phyloP scores from a whole-genome alignment of 2,329 filamentous ascomycete genomes.

The Ceratocystis lukuohia region DNA sequence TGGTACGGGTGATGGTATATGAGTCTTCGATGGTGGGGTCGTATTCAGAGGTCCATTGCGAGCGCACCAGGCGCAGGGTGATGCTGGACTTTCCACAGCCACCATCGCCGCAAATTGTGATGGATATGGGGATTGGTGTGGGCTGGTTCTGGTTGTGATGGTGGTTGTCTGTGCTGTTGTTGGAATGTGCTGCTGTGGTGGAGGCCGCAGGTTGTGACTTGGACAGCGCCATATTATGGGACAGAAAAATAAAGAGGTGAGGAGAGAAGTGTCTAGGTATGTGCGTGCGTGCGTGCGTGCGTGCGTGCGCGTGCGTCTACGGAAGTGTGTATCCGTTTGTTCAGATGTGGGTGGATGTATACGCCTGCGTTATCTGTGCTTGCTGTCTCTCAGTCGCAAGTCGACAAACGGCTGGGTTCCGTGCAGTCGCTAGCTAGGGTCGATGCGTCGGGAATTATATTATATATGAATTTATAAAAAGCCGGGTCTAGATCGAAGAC shows the following conservation, averaged over 20 bases:
- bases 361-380: not conserved
- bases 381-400: not conserved
- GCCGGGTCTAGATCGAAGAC: too few species aligned
- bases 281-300: not conserved
- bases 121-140: constrained; percentile 47
- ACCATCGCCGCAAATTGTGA: constrained; percentile 77
- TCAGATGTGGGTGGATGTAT: not conserved
- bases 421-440: too few species aligned
- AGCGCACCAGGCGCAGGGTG: constrained; percentile 67
- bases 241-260: not conserved
- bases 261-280: not conserved
- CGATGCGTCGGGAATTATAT: too few species aligned
- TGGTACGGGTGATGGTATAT: constrained; percentile 66
- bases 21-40: constrained; percentile 74
- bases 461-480: too few species aligned
- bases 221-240: constrained; percentile 23
- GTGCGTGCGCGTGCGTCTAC: not conserved
- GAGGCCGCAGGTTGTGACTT: not conserved
- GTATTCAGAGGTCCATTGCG: constrained; percentile 73
- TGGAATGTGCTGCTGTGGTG: not conserved
- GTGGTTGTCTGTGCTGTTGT: not conserved
- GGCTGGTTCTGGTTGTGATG: constrained; percentile 9
- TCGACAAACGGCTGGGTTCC: not conserved
- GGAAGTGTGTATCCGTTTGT: not conserved
- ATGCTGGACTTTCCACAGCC: constrained; percentile 78